phyloP scores from a whole-genome alignment of 495 filamentous ascomycete species.

The Xeromyces bisporus region DNA sequence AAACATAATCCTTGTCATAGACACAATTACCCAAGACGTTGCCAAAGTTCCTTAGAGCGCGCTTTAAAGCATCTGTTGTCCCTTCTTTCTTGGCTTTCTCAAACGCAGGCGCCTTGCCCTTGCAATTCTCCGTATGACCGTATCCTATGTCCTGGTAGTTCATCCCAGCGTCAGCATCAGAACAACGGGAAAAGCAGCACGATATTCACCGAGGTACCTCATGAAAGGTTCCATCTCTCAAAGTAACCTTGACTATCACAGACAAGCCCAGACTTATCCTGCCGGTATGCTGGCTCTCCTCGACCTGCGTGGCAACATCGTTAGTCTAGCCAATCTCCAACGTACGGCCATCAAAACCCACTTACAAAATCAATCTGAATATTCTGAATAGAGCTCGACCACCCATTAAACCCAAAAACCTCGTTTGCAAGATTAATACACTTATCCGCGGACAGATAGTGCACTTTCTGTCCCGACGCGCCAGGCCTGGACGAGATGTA shows the following conservation, averaged over 20 bases:
- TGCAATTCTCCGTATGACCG: conserved; percentile 87
- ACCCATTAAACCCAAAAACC: conserved; percentile 97
- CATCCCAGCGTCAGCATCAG: not conserved
- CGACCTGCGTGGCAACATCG: conserved; percentile 29
- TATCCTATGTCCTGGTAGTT: conserved; percentile 67
- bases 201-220: conserved; percentile 38
- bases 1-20: conserved; percentile 87
- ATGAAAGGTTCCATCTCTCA: conserved; percentile 85
- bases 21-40: conserved; percentile 95
- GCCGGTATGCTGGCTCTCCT: conserved; percentile 40
- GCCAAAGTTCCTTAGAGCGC: conserved; percentile 79
- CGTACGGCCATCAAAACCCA: not conserved
- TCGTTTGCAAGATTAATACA: conserved; percentile 93
- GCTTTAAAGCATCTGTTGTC: conserved; percentile 84
- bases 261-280: conserved; percentile 71
- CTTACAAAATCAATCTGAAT: conserved; percentile 81
- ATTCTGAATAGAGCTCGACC: conserved; percentile 79
- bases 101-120: conserved; percentile 82
- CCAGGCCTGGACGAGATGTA: conserved; percentile 78
- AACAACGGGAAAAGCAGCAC: not conserved
- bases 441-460: conserved; percentile 86
- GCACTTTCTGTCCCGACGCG: conserved; percentile 63
- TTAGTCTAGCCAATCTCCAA: conserved; percentile 10
- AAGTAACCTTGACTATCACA: conserved; percentile 73
- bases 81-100: conserved; percentile 98